Evolutionary conservation across 129 eudicot species (phyloP), one percentile per base, ranked within the genome.

Genomic region (Escallonia herrerae): DNA sequence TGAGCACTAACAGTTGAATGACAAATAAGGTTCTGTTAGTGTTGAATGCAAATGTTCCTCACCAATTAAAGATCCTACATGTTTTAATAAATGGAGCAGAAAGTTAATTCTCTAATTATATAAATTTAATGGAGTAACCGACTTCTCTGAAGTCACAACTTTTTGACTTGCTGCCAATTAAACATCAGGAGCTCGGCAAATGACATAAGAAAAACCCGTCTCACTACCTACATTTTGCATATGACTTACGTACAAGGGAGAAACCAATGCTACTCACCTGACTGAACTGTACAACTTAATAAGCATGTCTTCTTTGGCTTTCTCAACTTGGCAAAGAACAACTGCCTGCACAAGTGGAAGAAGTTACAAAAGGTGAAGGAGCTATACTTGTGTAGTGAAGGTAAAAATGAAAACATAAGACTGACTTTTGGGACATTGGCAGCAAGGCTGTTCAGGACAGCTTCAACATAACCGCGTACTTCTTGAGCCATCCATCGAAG

Each of bases 401-500:
- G 33, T 51, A 51, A 53, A 4, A 53, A n/a, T 14, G 14, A 59
- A 51, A 41, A 42, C 4, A 58, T 41, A 68, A 50, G 58, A 74
- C 71, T 51, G 12, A 94, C 99, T 84, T 94, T 94, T 43, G 99
- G 99, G 56, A 94, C 99, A 82, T 94, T 94, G 67, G 99, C 99
- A 43, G 97, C 99, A 65, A 94, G 97, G 75, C 99, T 94, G 74
- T 94, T 89, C 33, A 94, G 90, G 76, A 94, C 99, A 62, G 99
- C 99, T 84, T 94, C 96, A 63, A 89, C 97, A 65, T 94, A 94
- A 71, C 97, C 96, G 46, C 99, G 95, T 70, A 94, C 99, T 94
- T 94, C 99, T 71, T 89, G 99, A 66, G 99, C 74, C 99, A 94
- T 94, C 99, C 99, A 94, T 43, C 97, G 84, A 60, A 94, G 97